phyloP scores from a whole-genome alignment of 768 basidiomycete species.

The Cystofilobasidium capitatum region DNA sequence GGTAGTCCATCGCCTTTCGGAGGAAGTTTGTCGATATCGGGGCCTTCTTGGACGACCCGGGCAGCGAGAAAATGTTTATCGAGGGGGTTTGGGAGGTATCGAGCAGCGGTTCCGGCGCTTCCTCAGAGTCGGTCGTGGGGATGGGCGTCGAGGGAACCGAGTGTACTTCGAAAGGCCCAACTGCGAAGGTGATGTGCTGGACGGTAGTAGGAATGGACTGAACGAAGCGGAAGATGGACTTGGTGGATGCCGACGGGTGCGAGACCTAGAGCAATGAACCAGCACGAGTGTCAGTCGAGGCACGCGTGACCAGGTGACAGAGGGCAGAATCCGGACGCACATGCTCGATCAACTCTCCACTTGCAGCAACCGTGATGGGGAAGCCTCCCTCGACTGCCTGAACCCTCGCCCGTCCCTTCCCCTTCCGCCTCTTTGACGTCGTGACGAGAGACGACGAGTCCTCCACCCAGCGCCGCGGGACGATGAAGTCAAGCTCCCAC shows the following conservation, averaged over 20 bases:
- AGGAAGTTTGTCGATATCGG: slow-evolving; percentile 62
- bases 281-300: slow-evolving; percentile 6
- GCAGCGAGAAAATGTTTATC: slow-evolving; percentile 87
- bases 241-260: slow-evolving; percentile 85
- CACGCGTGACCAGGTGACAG: background rate
- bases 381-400: slow-evolving; percentile 42
- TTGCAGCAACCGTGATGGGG: slow-evolving; percentile 83
- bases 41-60: slow-evolving; percentile 70
- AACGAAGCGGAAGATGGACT: slow-evolving; percentile 86
- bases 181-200: slow-evolving; percentile 94
- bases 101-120: background rate
- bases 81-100: slow-evolving; percentile 32
- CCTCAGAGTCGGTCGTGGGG: background rate
- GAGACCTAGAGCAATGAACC: slow-evolving; percentile 51
- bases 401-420: slow-evolving; percentile 33
- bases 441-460: slow-evolving; percentile 37
- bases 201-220: slow-evolving; percentile 78
- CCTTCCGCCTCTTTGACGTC: slow-evolving; percentile 43
- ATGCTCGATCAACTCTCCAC: slow-evolving; percentile 90
- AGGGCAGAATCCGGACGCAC: slow-evolving; percentile 42
- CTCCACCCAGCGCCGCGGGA: slow-evolving; percentile 46
- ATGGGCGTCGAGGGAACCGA: slow-evolving; percentile 52
- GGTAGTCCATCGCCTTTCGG: slow-evolving; percentile 84
- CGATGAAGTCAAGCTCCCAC: slow-evolving; percentile 96
- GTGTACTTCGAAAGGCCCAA: slow-evolving; percentile 70